Evolutionary conservation across 179 eudicot species (phyloP).

Genomic region (Patellifolia procumbens): DNA sequence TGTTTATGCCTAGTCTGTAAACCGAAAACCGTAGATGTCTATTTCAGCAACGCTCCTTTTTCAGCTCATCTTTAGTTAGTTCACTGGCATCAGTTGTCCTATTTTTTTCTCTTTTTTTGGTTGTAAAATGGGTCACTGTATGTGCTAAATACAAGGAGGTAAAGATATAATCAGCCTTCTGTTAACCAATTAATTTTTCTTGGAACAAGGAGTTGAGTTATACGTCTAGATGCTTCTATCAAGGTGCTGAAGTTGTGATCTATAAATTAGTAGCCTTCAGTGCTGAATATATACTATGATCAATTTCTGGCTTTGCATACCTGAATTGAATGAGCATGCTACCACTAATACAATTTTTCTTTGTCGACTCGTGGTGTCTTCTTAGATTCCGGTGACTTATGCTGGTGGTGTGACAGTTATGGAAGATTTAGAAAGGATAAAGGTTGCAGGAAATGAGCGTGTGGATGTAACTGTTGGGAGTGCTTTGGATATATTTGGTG

Average conservation of each 20-base stretch:
- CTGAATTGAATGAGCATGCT: not conserved
- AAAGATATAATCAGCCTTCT: not conserved
- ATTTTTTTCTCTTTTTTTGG: not conserved
- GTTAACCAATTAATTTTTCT: not conserved
- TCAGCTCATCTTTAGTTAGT: not conserved
- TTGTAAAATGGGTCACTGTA: not conserved
- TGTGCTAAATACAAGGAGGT: not conserved
- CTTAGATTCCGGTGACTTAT: constrained; percentile 84
- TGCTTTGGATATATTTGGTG: constrained; percentile 71
- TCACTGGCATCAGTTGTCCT: not conserved
- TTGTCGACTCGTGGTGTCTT: not conserved
- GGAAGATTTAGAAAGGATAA: constrained; percentile 42
- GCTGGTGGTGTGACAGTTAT: constrained; percentile 56
- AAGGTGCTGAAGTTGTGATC: not conserved
- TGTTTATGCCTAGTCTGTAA: not conserved
- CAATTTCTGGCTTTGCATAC: not conserved
- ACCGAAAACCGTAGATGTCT: not conserved
- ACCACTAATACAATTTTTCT: not conserved
- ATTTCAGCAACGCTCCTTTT: not conserved
- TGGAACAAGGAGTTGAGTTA: not conserved
- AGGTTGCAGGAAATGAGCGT: constrained; percentile 64
- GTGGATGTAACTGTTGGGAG: constrained; percentile 94
- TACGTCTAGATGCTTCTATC: not conserved
- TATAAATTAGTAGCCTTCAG: not conserved
- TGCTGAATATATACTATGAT: not conserved